Base-by-base conservation (phyloP, 495 filamentous ascomycete genomes). In the Stereocaulon alpinum region DNA sequence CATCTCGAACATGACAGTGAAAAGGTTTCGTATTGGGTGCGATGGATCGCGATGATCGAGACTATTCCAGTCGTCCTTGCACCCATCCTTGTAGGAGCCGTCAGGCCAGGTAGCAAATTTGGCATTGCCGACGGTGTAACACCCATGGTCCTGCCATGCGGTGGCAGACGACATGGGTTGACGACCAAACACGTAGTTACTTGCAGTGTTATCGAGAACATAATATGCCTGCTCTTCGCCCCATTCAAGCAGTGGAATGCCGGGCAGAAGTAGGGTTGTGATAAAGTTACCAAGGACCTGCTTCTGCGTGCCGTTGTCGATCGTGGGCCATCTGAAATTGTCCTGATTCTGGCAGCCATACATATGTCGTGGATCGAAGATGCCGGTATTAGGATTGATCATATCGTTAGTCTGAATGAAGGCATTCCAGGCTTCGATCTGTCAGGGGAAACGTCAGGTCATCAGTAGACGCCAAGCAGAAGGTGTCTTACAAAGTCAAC, bases 181-280 rank as follows among this genome's bases (percentile, higher is more conserved):
- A 30, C 77, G 70, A 14, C 77, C 77, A 55, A 76, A 80, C 27
- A 80, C 66, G 54, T 79, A 78, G 60, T 77, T 76, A n/a, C 66
- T 61, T 20, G 75, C 75, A 42, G 75, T 75, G 57, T 72, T 77
- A 29, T 79, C 77, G 27, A 77, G 68, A 27, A 77, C 70, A 52
- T 80, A 77, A 56, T 75, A 74, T 6, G 71, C 76, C 66, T 80
- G 77, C 62, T 80, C 77, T 61, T 80, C 77, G n/a, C 76, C 77
- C 75, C 75, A 80, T 17, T 70, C 59, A 32, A 78, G 62, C 5
- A 79, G 61, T 24, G 77, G 77, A 42, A 78, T 76, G 12, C 77
- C 77, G 7, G 77, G 77, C 57, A 80, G 69, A 44, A 73, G 62
- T 52, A 79, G 57, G 20, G 73, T 76, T 29, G 72, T 68, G 30